Evolutionary conservation across 75 land plant genomes (phyloP), one percentile per base, ranked within the genome.

Genomic region (Cryptomeria japonica): DNA sequence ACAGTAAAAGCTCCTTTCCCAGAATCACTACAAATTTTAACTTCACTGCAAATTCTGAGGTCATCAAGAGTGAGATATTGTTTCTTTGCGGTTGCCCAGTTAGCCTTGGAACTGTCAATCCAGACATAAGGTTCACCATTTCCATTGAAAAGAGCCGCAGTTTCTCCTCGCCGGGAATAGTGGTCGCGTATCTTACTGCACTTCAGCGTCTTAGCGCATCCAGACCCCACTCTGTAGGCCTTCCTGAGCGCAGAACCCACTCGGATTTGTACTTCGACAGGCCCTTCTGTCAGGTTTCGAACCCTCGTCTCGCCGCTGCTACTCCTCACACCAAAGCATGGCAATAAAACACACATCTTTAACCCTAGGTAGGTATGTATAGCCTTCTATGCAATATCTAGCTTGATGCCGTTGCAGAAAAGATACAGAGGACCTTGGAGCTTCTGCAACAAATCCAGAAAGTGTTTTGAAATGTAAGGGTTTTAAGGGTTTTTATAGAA

Each of bases 31-130:
- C 85, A 87, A 53, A 93, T 80, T 77, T 84, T 91, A 64, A 93
- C 91, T 87, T 93, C 92, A 4, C 88, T 88, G 41, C 58, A 91
- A 18, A 88, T 89, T 42, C 89, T 88, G 53, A 93, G 51, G 34
- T 93, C 93, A 22, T 89, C 89, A 19, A 93, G 89, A 68, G 47
- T 7, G 91, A 93, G 56, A 49, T 91, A 93, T 70, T 91, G 92
- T 61, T 91, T 90, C 86, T 93, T 93, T 11, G 91, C 92, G 84
- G 87, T 89, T 0, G 70, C 13, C 70, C 70, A 49, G 16, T 88
- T 86, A 49, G 84, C 92, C 36, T 36, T 37, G 37, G 78, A 76
- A 13, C 37, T 76, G 78, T 92, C 89, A 16, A 92, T 86, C 92
- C 91, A 91, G 7, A 92, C 87, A 53, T 93, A 93, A 18, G 92